Percentiles rank a stretch among this genome's conserved stretches.
These are phyloP conservation scores for Ogataea hybrid DNA, from an alignment of 1,139 yeast genomes.

Conservation along the genomic window DNA sequence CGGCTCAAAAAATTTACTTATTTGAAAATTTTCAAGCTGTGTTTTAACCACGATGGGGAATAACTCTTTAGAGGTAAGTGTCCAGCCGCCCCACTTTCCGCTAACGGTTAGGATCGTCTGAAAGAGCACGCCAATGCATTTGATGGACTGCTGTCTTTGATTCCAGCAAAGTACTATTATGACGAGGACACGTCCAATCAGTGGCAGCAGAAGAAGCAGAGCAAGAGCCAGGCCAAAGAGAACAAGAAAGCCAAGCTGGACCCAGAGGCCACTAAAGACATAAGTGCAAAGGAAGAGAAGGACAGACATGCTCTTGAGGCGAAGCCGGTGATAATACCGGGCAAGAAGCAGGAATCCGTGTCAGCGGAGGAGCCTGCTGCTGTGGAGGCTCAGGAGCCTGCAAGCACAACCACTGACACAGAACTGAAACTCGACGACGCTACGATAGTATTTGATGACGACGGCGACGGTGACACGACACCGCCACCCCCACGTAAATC, in stretches of 20 bases:
- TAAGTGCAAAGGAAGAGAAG: constrained; percentile 69
- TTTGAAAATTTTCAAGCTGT: constrained; percentile 7
- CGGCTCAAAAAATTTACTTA: constrained; percentile 13
- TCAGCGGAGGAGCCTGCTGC: neutral
- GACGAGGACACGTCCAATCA: constrained; percentile 75
- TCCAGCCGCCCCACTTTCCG: neutral
- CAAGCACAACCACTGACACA: neutral
- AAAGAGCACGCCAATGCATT: constrained; percentile 84
- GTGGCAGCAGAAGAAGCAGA: constrained; percentile 83
- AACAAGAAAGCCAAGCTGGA: constrained; percentile 73
- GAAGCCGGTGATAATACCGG: constrained; percentile 58
- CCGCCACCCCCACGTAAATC: neutral
- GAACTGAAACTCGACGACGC: constrained; percentile 37
- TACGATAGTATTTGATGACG: constrained; percentile 69
- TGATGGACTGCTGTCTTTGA: constrained; percentile 83
- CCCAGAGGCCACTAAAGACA: constrained; percentile 55
- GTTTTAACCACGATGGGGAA: constrained; percentile 20
- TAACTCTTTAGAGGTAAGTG: constrained; percentile 52
- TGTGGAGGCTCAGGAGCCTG: neutral
- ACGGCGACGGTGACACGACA: constrained; percentile 47
- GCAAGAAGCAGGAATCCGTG: constrained; percentile 18
- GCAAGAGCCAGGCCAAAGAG: constrained; percentile 60
- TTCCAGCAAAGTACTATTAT: constrained; percentile 91
- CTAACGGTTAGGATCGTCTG: constrained; percentile 61
- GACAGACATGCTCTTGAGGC: constrained; percentile 56